phyloP scores from a whole-genome alignment of 2,329 filamentous ascomycete species.

The Ascocoryne sarcoides region DNA sequence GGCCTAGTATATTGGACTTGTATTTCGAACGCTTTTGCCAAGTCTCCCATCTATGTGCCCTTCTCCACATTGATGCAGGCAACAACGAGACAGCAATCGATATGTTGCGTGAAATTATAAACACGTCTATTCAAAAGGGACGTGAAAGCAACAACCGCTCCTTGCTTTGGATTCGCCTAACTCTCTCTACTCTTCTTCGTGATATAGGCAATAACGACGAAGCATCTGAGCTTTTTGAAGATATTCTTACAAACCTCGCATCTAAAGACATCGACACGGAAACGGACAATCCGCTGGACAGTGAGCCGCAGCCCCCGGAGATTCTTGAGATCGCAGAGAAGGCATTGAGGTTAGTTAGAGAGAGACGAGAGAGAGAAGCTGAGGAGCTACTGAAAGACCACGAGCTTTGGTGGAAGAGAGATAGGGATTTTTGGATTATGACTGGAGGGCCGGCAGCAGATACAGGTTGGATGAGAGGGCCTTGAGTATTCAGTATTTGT shows the following conservation, averaged over 20 bases:
- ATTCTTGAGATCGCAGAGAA: constrained; percentile 1
- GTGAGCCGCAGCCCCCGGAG: not conserved
- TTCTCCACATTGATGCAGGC: not conserved
- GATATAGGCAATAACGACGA: not conserved
- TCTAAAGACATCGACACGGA: not conserved
- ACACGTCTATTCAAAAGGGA: not conserved
- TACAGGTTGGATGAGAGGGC: constrained; percentile 3
- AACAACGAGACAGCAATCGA: not conserved
- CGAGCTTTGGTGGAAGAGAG: not conserved
- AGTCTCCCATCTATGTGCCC: not conserved
- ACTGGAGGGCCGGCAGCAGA: constrained; percentile 1
- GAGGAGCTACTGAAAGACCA: not conserved
- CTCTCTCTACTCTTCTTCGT: not conserved
- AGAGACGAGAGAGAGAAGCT: not conserved
- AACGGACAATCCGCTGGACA: not conserved
- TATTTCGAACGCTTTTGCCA: not conserved
- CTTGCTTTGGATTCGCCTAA: constrained; percentile 1
- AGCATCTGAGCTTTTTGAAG: constrained; percentile 1
- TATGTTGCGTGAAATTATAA: not conserved
- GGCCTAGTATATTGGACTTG: not conserved
- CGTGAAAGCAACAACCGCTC: not conserved
- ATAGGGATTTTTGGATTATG: constrained; percentile 2
- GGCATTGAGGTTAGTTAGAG: constrained; percentile 1
- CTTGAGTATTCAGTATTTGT: too few relatives aligned
- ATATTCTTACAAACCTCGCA: not conserved